These are phyloP conservation scores for Pseudonectria buxi DNA, from an alignment of 2,329 filamentous ascomycete genomes.

Conservation along the genomic window DNA sequence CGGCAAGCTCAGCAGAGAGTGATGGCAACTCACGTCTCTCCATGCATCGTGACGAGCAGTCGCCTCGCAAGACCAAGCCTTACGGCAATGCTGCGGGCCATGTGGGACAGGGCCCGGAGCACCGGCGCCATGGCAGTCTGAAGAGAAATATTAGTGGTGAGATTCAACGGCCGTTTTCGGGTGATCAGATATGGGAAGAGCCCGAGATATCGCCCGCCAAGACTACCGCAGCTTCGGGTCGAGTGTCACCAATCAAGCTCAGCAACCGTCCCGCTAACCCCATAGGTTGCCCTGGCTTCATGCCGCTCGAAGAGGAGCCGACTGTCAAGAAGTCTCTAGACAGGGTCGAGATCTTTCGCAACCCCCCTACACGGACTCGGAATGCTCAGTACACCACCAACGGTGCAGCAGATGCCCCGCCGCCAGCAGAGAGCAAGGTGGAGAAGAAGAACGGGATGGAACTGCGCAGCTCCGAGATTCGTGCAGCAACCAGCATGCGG, in stretches of 20 bases:
- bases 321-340: conserved; percentile 32
- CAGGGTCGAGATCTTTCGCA: conserved; percentile 71
- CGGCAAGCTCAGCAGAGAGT: conserved; percentile 46
- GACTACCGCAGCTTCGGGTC: conserved; percentile 13
- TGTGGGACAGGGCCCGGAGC: conserved; percentile 29
- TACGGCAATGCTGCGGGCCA: conserved; percentile 35
- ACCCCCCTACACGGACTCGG: conserved; percentile 74
- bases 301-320: conserved; percentile 34
- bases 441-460: conserved; percentile 73
- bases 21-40: conserved; percentile 31
- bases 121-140: conserved; percentile 56
- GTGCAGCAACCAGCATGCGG: conserved; percentile 82
- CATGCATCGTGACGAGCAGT: conserved; percentile 15
- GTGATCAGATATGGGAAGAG: conserved; percentile 86
- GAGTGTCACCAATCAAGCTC: conserved; percentile 27
- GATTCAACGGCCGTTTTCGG: conserved; percentile 59
- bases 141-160: conserved; percentile 67
- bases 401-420: conserved; percentile 26
- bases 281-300: conserved; percentile 30
- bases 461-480: conserved; percentile 79
- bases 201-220: conserved; percentile 43
- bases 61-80: conserved; percentile 28
- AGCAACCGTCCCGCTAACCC: conserved; percentile 28
- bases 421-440: conserved; percentile 33
- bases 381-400: conserved; percentile 77